Conservation (phyloP, 2,329 filamentous ascomycete genomes). For the Coniochaeta ligniaria region DNA sequence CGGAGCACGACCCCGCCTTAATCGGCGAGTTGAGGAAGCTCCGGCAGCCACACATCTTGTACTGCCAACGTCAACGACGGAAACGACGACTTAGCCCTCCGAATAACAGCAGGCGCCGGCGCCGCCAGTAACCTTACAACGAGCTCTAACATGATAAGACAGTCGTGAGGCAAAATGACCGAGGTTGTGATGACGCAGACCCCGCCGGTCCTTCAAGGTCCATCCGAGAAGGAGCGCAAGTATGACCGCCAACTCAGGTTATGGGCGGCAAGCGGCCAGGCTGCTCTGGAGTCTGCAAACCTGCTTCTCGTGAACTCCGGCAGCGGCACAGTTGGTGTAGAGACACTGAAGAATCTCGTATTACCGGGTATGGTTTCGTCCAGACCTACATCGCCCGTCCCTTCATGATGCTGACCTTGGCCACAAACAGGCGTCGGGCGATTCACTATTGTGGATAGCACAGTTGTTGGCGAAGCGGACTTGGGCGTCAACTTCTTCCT, state of each 20-base stretch:
- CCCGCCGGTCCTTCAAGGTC: conserved; percentile 41
- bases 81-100: not conserved
- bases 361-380: conserved; percentile 58
- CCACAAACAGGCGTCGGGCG: conserved; percentile 62
- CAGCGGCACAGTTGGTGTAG: conserved; percentile 78
- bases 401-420: conserved; percentile 12
- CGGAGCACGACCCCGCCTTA: not conserved
- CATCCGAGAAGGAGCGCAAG: conserved; percentile 61
- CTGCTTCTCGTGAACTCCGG: conserved; percentile 87
- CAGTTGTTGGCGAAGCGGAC: conserved; percentile 70
- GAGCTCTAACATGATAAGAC: not conserved
- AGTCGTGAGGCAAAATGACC: conserved; percentile 25
- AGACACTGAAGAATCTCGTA: conserved; percentile 95
- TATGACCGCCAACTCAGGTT: conserved; percentile 94
- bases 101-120: not conserved
- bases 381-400: not conserved
- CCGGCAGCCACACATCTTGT: not conserved
- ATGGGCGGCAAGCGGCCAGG: conserved; percentile 89
- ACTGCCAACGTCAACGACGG: not conserved
- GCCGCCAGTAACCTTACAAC: not conserved
- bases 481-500: conserved; percentile 97
- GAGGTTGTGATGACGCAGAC: conserved; percentile 37
- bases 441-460: conserved; percentile 84
- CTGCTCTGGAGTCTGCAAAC: conserved; percentile 82
- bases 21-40: not conserved